Percentiles rank a stretch among this genome's conserved stretches.
Conservation (phyloP, 805 yeast genomes). For the Candida gorgasii region DNA sequence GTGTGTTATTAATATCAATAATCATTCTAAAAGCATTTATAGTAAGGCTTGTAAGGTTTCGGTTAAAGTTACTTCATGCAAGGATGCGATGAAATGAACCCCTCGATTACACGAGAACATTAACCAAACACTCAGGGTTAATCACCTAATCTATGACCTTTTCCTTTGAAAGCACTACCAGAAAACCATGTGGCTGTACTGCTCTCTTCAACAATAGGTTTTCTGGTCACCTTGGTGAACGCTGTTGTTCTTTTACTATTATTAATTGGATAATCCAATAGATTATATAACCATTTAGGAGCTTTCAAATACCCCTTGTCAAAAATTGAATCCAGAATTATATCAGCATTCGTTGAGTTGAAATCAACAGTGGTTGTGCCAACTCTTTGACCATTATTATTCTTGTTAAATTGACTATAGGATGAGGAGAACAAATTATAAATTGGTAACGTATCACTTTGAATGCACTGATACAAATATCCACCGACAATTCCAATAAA, state of each 20-base stretch:
- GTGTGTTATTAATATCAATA: too few species aligned
- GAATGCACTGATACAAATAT: constrained; percentile 62
- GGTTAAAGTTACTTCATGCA: too few species aligned
- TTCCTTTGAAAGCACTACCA: constrained; percentile 29
- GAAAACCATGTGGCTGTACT: constrained; percentile 2
- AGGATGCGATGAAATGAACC: too few species aligned
- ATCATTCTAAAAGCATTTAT: too few species aligned
- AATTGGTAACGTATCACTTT: constrained; percentile 51
- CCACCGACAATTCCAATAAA: constrained; percentile 56
- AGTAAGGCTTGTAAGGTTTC: too few species aligned
- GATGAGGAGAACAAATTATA: constrained; percentile 39
- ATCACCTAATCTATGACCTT: constrained; percentile 36
- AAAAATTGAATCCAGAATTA: constrained; percentile 43
- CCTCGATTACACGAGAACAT: too few species aligned
- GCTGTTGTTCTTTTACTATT: constrained; percentile 30
- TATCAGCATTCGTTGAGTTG: constrained; percentile 14
- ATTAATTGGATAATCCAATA: constrained; percentile 30
- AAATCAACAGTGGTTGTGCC: constrained; percentile 23
- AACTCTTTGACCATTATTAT: constrained; percentile 27
- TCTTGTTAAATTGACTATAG: constrained; percentile 16
- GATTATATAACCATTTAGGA: constrained; percentile 43
- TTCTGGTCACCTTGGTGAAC: constrained; percentile 14
- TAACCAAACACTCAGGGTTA: too few species aligned
- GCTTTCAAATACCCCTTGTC: constrained; percentile 58
- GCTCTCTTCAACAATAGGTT: neutral